These are phyloP conservation scores for Hemisphaericaspora lyxosophila DNA, from an alignment of 1,139 yeast genomes.

Conservation along the genomic window DNA sequence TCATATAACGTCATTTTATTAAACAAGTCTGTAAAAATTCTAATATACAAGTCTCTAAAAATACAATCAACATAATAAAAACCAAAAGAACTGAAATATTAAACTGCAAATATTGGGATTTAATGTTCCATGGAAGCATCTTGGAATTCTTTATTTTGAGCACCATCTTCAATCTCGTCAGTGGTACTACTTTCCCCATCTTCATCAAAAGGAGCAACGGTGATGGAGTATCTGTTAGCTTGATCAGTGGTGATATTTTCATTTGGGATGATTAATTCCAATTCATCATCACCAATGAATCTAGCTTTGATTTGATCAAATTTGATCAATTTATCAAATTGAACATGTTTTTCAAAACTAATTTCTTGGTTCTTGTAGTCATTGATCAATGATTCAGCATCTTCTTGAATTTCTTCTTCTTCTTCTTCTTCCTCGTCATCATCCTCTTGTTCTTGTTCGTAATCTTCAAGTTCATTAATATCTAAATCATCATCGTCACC, in stretches of 20 bases:
- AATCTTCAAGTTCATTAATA: conserved; percentile 2
- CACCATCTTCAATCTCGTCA: conserved; percentile 16
- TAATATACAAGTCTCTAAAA: conserved; percentile 1
- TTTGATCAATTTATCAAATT: conserved; percentile 43
- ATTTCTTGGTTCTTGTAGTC: conserved; percentile 44
- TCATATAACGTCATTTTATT: conserved; percentile 1
- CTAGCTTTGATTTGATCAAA: conserved; percentile 41
- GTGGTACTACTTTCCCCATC: conserved; percentile 21
- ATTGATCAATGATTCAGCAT: conserved; percentile 38
- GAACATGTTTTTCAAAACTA: conserved; percentile 46
- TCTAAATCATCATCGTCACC: conserved; percentile 4
- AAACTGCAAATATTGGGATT: no score
- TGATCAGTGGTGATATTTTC: conserved; percentile 26
- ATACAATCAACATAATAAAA: conserved; percentile 3
- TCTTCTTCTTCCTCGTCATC: conserved; percentile 16
- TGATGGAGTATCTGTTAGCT: conserved; percentile 26
- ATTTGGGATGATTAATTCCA: conserved; percentile 46
- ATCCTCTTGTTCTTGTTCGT: conserved; percentile 12
- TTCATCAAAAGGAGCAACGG: conserved; percentile 21
- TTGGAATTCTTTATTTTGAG: conserved; percentile 16
- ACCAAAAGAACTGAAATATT: conserved; percentile 5
- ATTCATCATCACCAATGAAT: conserved; percentile 40
- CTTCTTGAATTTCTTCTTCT: conserved; percentile 44
- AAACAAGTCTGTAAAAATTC: neutral
- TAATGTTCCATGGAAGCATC: conserved; percentile 16